Base-by-base conservation (phyloP, 164 flowering plant species). In the Dillenia suffruticosa region DNA sequence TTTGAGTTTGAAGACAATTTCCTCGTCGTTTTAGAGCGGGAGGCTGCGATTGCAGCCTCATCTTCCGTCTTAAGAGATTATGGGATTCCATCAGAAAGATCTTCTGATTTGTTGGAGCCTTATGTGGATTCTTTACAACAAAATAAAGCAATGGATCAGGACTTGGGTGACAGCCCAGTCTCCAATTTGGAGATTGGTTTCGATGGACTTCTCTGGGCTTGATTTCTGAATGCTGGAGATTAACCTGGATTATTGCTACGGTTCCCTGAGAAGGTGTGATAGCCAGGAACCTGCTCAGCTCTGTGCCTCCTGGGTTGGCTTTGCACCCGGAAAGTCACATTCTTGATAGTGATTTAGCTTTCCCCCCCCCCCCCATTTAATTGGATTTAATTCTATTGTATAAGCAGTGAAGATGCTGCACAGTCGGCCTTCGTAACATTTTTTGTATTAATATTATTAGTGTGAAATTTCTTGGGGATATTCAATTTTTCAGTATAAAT, bases 1-100 rank as follows among this genome's bases (percentile, higher is more conserved):
- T 94, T 94, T 44, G 97, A 91, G 72, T 94, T 91, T 57, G 97
- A 94, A 74, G 97, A 87, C 77, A 88, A 89, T 65, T 89, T 80
- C 63, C 73, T 94, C 14, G 90, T 79, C 43, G 92, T 89, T 52
- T 60, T 94, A 71, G 96, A 87, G 63, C 77, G 93, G 49, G 90
- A 91, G 68, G 86, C 93, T 24, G 86, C 96, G 11, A 50, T 48
- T 2, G 73, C 73, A 45, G 84, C 96, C 61, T 82, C 91, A 17
- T 49, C 86, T 17, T 52, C 76, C 65, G 82, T 91, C 60, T 89
- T 94, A 49, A 83, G 75, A 72, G 92, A 82, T 70, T 86, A 91
- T 62, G 96, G 98, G 17, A 89, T 94, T 64, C 95, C 97, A 46
- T 78, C 83, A 0, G 89, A 84, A 74, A 86, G 96, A 68, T 89